Evolutionary conservation across 140 eudicot species (phyloP).

Genomic region (Flaveria floridana): DNA sequence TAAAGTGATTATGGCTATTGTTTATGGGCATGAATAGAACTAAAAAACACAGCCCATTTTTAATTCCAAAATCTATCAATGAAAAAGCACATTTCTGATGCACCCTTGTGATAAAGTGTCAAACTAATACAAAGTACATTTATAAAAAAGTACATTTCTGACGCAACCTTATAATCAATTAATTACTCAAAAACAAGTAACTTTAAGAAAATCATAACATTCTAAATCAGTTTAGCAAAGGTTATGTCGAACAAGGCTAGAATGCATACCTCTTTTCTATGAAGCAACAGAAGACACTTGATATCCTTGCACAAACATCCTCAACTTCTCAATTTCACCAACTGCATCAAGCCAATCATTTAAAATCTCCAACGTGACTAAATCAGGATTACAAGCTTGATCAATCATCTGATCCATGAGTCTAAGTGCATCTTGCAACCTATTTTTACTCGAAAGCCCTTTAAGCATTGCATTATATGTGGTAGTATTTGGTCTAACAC

Average conservation of each 20-base stretch:
- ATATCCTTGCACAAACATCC: constrained; percentile 51
- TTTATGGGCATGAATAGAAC: constrained; percentile 14
- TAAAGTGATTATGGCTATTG: background rate
- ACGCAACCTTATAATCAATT: constrained; percentile 8
- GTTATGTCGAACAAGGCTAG: constrained; percentile 3
- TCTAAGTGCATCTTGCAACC: constrained; percentile 49
- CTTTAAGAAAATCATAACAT: background rate
- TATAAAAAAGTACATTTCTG: background rate
- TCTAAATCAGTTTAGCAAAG: constrained; percentile 9
- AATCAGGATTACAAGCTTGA: constrained; percentile 72
- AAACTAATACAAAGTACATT: too few species aligned
- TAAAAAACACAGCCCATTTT: background rate
- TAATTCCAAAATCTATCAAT: background rate
- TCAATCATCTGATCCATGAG: constrained; percentile 73
- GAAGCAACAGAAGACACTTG: constrained; percentile 42
- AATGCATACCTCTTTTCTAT: constrained; percentile 29
- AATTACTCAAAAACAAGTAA: constrained; percentile 28
- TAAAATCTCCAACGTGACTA: constrained; percentile 72
- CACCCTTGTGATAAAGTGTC: background rate
- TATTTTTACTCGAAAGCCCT: constrained; percentile 59
- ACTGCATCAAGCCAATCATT: constrained; percentile 68
- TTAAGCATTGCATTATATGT: constrained; percentile 81
- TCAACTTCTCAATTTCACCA: constrained; percentile 59
- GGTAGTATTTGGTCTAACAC: constrained; percentile 58
- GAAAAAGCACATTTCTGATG: background rate